Evolutionary conservation across 2,329 filamentous ascomycete species (phyloP).

Genomic region (Penicillium sp.): DNA sequence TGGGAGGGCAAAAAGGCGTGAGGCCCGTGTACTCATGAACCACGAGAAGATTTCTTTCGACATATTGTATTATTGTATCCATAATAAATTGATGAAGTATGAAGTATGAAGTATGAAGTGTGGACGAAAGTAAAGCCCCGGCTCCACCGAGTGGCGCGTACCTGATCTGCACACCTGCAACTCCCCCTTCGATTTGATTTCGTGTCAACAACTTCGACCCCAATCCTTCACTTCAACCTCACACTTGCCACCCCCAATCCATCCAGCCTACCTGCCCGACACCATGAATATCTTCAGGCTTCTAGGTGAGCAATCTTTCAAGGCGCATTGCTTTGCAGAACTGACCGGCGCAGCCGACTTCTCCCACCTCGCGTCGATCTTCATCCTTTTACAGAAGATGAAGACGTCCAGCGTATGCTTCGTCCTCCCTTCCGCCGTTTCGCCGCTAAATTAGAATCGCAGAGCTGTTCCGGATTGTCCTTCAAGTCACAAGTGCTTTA

Average conservation of each 20-base stretch:
- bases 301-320: constrained; percentile 49
- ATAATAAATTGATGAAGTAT: background rate
- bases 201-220: constrained; percentile 39
- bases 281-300: constrained; percentile 71
- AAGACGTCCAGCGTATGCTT: constrained; percentile 76
- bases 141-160: constrained; percentile 12
- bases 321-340: background rate
- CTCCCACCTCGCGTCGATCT: constrained; percentile 89
- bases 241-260: background rate
- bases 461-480: constrained; percentile 97
- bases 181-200: constrained; percentile 32
- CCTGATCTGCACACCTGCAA: constrained; percentile 20
- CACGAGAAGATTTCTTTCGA: no score
- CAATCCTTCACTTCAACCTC: constrained; percentile 1
- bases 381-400: constrained; percentile 97
- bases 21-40: background rate
- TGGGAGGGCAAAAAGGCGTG: background rate
- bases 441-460: constrained; percentile 10
- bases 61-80: background rate
- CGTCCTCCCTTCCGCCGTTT: background rate
- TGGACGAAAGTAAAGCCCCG: background rate
- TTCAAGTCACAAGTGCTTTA: constrained; percentile 99
- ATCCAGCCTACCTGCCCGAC: constrained; percentile 11
- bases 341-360: constrained; percentile 68
- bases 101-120: background rate